Evolutionary conservation across 192 early-diverging fungal species (phyloP).

Genomic region (Dimargaris cristalligena): DNA sequence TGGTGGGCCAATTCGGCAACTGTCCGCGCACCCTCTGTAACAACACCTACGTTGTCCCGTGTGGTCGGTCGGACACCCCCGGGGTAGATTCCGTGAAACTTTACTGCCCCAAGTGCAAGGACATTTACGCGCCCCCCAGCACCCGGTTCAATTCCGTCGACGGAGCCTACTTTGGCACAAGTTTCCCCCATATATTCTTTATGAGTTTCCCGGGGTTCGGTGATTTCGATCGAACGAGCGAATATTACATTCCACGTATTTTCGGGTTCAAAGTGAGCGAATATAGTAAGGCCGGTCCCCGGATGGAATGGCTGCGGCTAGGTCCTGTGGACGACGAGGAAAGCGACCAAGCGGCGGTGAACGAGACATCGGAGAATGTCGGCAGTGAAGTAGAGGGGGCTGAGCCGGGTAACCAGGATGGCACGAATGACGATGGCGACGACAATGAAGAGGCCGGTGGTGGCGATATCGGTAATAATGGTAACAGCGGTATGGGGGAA

Average conservation of each 20-base stretch:
- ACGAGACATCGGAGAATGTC: too few relatives aligned
- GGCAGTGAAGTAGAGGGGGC: too few relatives aligned
- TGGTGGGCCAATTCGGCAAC: slow-evolving; percentile 54
- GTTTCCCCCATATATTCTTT: slow-evolving; percentile 85
- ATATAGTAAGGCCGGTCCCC: slow-evolving; percentile 52
- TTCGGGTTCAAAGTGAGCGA: slow-evolving; percentile 87
- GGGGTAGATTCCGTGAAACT: slow-evolving; percentile 51
- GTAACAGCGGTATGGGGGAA: too few relatives aligned
- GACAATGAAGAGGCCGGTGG: too few relatives aligned
- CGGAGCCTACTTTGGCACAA: slow-evolving; percentile 90
- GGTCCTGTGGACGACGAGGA: slow-evolving; percentile 11
- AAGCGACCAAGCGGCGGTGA: neutral
- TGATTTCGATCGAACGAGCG: neutral
- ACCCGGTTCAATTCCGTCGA: slow-evolving; percentile 49
- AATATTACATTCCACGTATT: slow-evolving; percentile 55
- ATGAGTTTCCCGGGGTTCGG: slow-evolving; percentile 48
- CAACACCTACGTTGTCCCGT: slow-evolving; percentile 41
- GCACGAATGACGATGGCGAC: too few relatives aligned
- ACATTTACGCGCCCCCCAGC: slow-evolving; percentile 59
- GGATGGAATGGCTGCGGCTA: slow-evolving; percentile 82
- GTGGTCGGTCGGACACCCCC: slow-evolving; percentile 49
- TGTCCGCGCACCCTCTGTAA: slow-evolving; percentile 60
- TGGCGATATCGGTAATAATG: too few relatives aligned
- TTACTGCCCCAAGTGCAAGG: slow-evolving; percentile 65
- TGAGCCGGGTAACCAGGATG: too few relatives aligned